These are phyloP conservation scores for Heterobasidion occidentale DNA, from an alignment of 1,284 basidiomycete species.

Conservation along the genomic window DNA sequence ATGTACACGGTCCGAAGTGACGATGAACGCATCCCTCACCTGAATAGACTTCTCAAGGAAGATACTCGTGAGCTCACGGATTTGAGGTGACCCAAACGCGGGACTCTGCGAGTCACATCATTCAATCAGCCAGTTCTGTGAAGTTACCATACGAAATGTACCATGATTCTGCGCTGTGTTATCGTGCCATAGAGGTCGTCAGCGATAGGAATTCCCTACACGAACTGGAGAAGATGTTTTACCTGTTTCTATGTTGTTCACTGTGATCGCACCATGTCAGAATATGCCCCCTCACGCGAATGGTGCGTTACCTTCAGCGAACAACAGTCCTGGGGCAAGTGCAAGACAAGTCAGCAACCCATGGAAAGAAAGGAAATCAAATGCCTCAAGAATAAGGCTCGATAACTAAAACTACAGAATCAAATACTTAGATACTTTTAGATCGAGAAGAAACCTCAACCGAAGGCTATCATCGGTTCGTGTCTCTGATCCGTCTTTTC, in stretches of 20 bases:
- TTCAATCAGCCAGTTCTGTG: neutral
- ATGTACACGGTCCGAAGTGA: neutral
- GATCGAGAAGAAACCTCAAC: too few relatives aligned
- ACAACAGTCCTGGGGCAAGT: slow-evolving; percentile 25
- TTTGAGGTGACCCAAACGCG: slow-evolving; percentile 22
- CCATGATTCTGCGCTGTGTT: slow-evolving; percentile 3
- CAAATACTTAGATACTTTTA: too few relatives aligned
- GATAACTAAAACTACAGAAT: too few relatives aligned
- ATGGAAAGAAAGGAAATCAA: too few relatives aligned
- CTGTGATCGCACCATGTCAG: slow-evolving; percentile 1
- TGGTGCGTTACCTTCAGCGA: slow-evolving; percentile 29
- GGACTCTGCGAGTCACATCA: slow-evolving; percentile 17
- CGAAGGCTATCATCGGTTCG: too few relatives aligned
- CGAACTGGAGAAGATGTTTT: neutral
- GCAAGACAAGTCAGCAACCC: neutral
- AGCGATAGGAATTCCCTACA: neutral
- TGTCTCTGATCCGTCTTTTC: too few relatives aligned
- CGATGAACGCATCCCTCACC: slow-evolving; percentile 4
- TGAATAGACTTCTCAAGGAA: slow-evolving; percentile 23
- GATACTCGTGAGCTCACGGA: slow-evolving; percentile 23
- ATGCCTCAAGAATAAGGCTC: too few relatives aligned
- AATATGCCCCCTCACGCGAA: too few relatives aligned
- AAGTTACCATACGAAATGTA: neutral
- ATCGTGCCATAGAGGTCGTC: neutral
- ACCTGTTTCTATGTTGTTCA: slow-evolving; percentile 41